Evolutionary conservation across 306 rosid species (phyloP).

Genomic region (Cucurbita ficifolia): DNA sequence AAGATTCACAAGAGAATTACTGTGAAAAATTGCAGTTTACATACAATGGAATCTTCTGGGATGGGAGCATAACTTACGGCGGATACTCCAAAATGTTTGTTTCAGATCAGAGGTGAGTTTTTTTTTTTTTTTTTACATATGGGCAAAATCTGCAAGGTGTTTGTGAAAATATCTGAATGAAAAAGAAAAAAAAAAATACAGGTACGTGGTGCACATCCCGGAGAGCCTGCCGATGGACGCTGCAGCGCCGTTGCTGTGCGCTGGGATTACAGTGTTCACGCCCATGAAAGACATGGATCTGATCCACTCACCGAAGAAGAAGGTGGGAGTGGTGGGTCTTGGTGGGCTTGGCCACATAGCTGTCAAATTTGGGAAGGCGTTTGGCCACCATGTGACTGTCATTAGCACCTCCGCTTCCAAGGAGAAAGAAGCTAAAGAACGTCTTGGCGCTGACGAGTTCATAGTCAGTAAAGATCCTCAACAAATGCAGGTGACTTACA

Average conservation of each 20-base stretch:
- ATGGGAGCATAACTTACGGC: constrained; percentile 68
- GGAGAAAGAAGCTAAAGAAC: constrained; percentile 38
- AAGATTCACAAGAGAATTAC: constrained; percentile 38
- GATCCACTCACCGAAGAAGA: constrained; percentile 22
- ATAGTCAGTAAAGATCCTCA: constrained; percentile 35
- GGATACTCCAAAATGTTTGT: constrained; percentile 55
- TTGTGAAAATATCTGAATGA: constrained; percentile 1
- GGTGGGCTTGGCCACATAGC: constrained; percentile 74
- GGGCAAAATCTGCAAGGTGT: not conserved
- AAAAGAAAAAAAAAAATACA: not conserved
- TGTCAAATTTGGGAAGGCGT: constrained; percentile 61
- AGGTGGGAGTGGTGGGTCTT: constrained; percentile 52
- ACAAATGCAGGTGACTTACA: constrained; percentile 22
- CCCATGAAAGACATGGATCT: constrained; percentile 46
- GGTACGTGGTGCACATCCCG: constrained; percentile 61
- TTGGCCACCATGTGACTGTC: constrained; percentile 67
- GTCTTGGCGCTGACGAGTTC: constrained; percentile 55
- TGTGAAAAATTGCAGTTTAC: constrained; percentile 30
- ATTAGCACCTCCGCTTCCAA: constrained; percentile 61
- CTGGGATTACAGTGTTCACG: constrained; percentile 51
- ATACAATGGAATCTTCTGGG: constrained; percentile 69
- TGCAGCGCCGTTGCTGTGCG: constrained; percentile 58
- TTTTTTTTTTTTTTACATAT: not conserved
- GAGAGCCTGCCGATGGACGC: constrained; percentile 44
- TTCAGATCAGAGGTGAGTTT: constrained; percentile 40